phyloP scores from a whole-genome alignment of 129 eudicot genomes.

The Chrysanthemum lavandulifolium region DNA sequence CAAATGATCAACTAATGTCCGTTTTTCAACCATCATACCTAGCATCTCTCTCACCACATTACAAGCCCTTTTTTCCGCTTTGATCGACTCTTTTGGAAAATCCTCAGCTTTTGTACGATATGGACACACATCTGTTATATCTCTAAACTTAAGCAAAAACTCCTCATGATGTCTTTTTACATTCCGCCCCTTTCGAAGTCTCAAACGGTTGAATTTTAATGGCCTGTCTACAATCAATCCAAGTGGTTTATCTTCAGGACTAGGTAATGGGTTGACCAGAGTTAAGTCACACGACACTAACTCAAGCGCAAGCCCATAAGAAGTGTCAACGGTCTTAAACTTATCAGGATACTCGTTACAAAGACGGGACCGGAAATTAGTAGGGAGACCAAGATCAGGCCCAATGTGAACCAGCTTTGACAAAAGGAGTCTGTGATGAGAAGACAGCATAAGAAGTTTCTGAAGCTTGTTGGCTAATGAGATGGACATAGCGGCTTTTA shows the following conservation, averaged over 20 bases:
- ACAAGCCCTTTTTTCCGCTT: slow-evolving; percentile 92
- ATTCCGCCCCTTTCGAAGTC: slow-evolving; percentile 72
- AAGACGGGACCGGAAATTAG: slow-evolving; percentile 69
- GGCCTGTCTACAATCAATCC: slow-evolving; percentile 90
- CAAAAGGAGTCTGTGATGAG: slow-evolving; percentile 65
- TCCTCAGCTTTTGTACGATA: slow-evolving; percentile 58
- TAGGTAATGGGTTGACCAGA: slow-evolving; percentile 56
- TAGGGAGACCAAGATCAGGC: slow-evolving; percentile 90
- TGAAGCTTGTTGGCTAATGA: slow-evolving; percentile 66
- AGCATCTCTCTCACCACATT: slow-evolving; percentile 88
- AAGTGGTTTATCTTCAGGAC: slow-evolving; percentile 36
- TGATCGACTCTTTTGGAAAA: slow-evolving; percentile 56
- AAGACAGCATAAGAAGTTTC: slow-evolving; percentile 82
- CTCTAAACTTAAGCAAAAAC: slow-evolving; percentile 60
- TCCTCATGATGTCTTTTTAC: slow-evolving; percentile 70
- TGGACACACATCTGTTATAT: slow-evolving; percentile 72
- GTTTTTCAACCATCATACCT: slow-evolving; percentile 84
- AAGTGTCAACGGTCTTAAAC: slow-evolving; percentile 73
- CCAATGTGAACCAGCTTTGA: slow-evolving; percentile 83
- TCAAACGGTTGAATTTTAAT: slow-evolving; percentile 74
- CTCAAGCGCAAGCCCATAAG: slow-evolving; percentile 96
- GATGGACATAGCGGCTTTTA: slow-evolving; percentile 47
- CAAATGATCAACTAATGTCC: slow-evolving; percentile 86
- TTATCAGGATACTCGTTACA: slow-evolving; percentile 78
- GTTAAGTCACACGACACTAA: slow-evolving; percentile 66